A percentile compares a stretch with the other conserved stretches of the same genome.
Conservation (phyloP, 805 yeast genomes). For the Kazachstania viticola region DNA sequence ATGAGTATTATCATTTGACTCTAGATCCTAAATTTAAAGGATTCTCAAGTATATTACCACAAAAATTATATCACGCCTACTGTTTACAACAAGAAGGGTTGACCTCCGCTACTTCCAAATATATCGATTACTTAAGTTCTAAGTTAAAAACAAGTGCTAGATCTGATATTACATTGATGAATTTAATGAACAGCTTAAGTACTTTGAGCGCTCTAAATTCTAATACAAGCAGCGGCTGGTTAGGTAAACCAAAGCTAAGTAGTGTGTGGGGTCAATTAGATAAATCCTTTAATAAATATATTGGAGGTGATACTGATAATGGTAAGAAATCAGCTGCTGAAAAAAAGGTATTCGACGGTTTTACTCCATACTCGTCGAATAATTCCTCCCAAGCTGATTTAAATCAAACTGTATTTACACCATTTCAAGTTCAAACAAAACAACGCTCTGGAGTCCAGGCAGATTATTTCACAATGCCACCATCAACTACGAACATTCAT, state of each 20-base stretch:
- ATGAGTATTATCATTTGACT: conserved; percentile 39
- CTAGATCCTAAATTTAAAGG: conserved; percentile 25
- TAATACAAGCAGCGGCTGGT: conserved; percentile 56
- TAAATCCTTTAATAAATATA: conserved; percentile 64
- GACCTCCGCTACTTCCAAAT: conserved; percentile 46
- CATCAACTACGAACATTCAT: neutral
- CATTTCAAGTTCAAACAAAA: conserved; percentile 8
- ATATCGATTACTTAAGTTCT: conserved; percentile 41
- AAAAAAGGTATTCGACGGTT: conserved; percentile 57
- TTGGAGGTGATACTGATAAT: conserved; percentile 71
- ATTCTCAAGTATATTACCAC: conserved; percentile 44
- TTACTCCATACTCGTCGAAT: conserved; percentile 59
- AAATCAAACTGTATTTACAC: conserved; percentile 16
- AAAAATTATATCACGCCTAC: conserved; percentile 58
- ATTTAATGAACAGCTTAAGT: conserved; percentile 25
- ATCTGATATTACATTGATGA: conserved; percentile 25
- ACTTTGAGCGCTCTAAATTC: conserved; percentile 36
- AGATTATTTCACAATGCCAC: no score
- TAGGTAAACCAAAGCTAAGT: conserved; percentile 65
- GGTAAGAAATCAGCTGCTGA: conserved; percentile 27
- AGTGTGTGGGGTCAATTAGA: conserved; percentile 84
- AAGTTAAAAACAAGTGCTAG: conserved; percentile 31
- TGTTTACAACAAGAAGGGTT: conserved; percentile 58
- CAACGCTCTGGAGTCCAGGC: conserved; percentile 2
- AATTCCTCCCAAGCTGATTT: conserved; percentile 34